These are phyloP conservation scores for Fusarium sp. DNA, from an alignment of 2,329 filamentous ascomycete species.

Conservation along the genomic window DNA sequence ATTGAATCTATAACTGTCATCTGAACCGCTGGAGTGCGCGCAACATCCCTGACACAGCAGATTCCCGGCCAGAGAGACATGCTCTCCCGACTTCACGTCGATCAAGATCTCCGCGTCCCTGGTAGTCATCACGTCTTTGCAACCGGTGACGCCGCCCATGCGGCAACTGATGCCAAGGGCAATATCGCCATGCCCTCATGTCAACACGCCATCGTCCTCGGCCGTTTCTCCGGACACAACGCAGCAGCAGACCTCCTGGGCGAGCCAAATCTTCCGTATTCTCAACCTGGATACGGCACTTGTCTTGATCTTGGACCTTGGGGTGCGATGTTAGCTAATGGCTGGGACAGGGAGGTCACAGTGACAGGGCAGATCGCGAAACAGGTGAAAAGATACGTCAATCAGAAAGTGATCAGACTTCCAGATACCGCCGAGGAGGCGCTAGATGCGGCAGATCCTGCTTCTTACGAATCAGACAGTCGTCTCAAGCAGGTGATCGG, in stretches of 20 bases:
- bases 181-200: conserved; percentile 50
- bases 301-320: conserved; percentile 50
- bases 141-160: conserved; percentile 48
- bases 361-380: conserved; percentile 45
- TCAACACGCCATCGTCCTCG: conserved; percentile 50
- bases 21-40: conserved; percentile 50
- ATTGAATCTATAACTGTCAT: conserved; percentile 47
- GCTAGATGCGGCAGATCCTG: not conserved
- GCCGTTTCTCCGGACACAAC: conserved; percentile 48
- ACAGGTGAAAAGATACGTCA: conserved; percentile 46
- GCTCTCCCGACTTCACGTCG: conserved; percentile 1
- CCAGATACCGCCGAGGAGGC: not conserved
- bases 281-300: conserved; percentile 44
- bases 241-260: conserved; percentile 47
- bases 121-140: not conserved
- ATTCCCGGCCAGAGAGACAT: conserved; percentile 44
- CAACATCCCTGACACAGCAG: conserved; percentile 46
- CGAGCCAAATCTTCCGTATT: conserved; percentile 37
- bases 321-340: conserved; percentile 43
- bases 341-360: conserved; percentile 46
- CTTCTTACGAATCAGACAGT: not conserved
- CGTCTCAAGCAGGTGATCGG: not conserved
- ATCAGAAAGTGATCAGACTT: conserved; percentile 28
- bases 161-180: conserved; percentile 34
- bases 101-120: conserved; percentile 7